Percentiles rank a stretch among this genome's conserved stretches.
These are phyloP conservation scores for Fusarium pseudoanthophilum DNA, from an alignment of 2,329 filamentous ascomycete genomes.

Conservation along the genomic window DNA sequence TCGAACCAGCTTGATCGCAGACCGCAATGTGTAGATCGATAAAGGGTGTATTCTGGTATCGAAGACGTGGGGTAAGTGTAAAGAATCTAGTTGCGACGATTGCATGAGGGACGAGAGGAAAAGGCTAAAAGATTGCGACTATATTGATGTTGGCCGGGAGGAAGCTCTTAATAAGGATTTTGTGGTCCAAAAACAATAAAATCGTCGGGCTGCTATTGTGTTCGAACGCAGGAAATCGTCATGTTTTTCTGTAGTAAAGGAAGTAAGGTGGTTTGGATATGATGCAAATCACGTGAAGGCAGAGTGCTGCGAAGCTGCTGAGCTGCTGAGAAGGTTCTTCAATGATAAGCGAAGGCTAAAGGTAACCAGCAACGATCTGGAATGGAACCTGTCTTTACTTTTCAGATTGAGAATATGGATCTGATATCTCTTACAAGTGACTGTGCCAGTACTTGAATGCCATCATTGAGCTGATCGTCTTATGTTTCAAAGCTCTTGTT, in stretches of 20 bases:
- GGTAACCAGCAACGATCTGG: slow-evolving; percentile 7
- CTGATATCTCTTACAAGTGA: background rate
- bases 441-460: background rate
- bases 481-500: background rate
- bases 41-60: slow-evolving; percentile 24
- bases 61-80: slow-evolving; percentile 30
- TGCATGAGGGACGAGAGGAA: slow-evolving; percentile 18
- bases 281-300: slow-evolving; percentile 33
- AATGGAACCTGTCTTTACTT: background rate
- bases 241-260: slow-evolving; percentile 1
- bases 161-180: background rate
- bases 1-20: slow-evolving; percentile 5
- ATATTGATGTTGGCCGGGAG: background rate
- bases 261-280: background rate
- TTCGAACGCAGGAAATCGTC: slow-evolving; percentile 12
- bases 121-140: background rate
- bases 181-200: background rate
- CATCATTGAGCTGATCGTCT: background rate
- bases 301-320: slow-evolving; percentile 1
- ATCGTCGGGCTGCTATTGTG: slow-evolving; percentile 7
- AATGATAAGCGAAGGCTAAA: background rate
- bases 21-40: slow-evolving; percentile 8
- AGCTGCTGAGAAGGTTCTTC: background rate
- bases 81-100: slow-evolving; percentile 20
- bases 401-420: background rate